phyloP scores from a whole-genome alignment of 371 early-diverging fungal genomes.

The Mucor ambiguus region DNA sequence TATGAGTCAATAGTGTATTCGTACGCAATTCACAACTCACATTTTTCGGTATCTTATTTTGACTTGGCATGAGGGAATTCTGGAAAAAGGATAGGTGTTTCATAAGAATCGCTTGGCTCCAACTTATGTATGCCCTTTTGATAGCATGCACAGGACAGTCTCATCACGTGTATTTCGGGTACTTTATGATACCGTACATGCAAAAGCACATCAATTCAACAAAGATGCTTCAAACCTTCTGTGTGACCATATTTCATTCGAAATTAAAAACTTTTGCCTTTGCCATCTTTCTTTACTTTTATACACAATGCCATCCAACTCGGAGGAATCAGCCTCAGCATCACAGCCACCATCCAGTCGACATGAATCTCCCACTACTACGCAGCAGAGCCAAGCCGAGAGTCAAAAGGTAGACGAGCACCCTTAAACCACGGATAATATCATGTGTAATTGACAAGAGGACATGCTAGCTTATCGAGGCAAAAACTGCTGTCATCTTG shows the following conservation, averaged over 20 bases:
- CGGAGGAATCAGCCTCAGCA: background rate
- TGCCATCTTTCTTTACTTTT: background rate
- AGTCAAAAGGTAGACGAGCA: background rate
- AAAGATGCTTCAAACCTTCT: background rate
- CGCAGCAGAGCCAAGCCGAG: background rate
- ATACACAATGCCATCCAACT: background rate
- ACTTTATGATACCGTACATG: no score
- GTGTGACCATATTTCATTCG: slow-evolving; percentile 1
- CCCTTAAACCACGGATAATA: background rate
- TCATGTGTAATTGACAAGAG: background rate
- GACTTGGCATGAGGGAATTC: slow-evolving; percentile 4
- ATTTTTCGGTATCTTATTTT: slow-evolving; percentile 23
- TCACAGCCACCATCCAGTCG: background rate
- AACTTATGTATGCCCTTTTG: background rate
- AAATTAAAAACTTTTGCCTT: background rate
- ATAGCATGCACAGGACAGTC: background rate
- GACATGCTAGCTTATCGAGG: slow-evolving; percentile 38
- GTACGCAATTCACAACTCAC: slow-evolving; percentile 1
- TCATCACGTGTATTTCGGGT: no score
- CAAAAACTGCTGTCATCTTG: slow-evolving; percentile 44
- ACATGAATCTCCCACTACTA: background rate
- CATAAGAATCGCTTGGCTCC: slow-evolving; percentile 2
- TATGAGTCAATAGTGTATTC: background rate
- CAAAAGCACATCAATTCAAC: background rate
- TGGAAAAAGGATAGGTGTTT: background rate